Base-by-base conservation (phyloP, 2,329 filamentous ascomycete genomes). In the Apiospora rasikravindrae region DNA sequence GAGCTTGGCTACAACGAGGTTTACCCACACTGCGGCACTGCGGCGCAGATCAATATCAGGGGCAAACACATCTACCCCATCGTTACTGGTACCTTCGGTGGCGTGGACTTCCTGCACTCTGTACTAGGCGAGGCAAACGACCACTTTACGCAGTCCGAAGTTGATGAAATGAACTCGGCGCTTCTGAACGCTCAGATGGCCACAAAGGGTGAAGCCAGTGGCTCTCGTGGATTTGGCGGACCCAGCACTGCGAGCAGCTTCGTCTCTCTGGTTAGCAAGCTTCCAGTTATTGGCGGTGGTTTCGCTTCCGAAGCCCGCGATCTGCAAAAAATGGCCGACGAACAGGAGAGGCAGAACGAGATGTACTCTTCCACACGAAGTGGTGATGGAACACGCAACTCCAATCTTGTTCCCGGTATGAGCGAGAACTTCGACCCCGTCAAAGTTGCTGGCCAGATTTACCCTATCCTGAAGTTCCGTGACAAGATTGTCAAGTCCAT, bases 401-500 rank as follows among this genome's bases (percentile, higher is more conserved):
- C 77, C 33, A 91, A 90, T 74, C 83, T 90, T 19, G 89, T 95
- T 13, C 93, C 92, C 26, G 94, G 93, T 7, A 94, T 95, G 87
- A 92, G 90, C 77, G 86, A 90, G 19, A 86, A 88, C 78, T 94
- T 97, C 73, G 95, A 98, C 78, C 92, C 93, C 0, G 89, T 93
- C 76, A 91, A 94, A 81, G 92, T 92, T 0, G 88, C 92, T 19
- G 86, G 88, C 51, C 91, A 97, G 83, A 98, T 99, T 75, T 98
- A 98, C 78, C 96, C 96, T 0, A 98, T 99, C 73, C 88, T 99
- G 0, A 89, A 94, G 73, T 99, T 98, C 86, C 90, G 96, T 73
- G 96, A 99, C 85, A 96, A 93, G 78, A 95, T 99, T 71, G 95
- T 98, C 69, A 94, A 94, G 76, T 89, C 92, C 53, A 95, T 99